Evolutionary conservation across 1,139 yeast genomes (phyloP), one percentile per base, ranked within the genome.

Genomic region (Pneumocystis sp.): DNA sequence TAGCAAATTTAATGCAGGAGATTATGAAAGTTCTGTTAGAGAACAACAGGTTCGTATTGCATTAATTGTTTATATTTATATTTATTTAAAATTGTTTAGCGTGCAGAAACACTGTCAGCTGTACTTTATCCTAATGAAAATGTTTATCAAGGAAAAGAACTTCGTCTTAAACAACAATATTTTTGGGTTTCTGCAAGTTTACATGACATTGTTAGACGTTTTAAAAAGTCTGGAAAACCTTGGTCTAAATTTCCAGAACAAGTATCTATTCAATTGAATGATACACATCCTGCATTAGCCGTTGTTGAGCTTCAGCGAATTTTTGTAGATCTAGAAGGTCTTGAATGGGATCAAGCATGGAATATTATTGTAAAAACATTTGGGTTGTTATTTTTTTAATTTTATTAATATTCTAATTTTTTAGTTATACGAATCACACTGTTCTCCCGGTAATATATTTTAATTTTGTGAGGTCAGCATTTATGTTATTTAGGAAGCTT

Each of bases 141-240:
- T 76, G 90, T 90, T 75, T 87, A 88, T 73, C 82, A 85, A 69
- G 97, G 97, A 71, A 91, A 91, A 76, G 96, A 89, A 74, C 81
- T 91, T 73, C 85, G 97, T 75, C 83, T 91, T 75, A 91, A 90
- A 76, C 97, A 91, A 78, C 97, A 91, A 77, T 91, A 89, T 77
- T 91, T 91, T 77, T 91, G 97, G 97, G 96, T 91, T 65, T 86
- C 96, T 64, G 97, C 97, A 62, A 88, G 96, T 10, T 81, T 91
- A 70, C 90, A 87, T 72, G 97, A 91, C 75, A 90, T 91, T 72
- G 84, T 90, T 63, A 86, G 97, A 74, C 83, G 97, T 73, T 90
- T 88, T 79, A 86, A 89, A 76, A 90, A 90, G 78, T 76, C 85
- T 65, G 84, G 84, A 72, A 83, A 86, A 73, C 82, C 89, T 64